phyloP scores from a whole-genome alignment of 2,329 filamentous ascomycete genomes.

The Diaporthe vaccinii region DNA sequence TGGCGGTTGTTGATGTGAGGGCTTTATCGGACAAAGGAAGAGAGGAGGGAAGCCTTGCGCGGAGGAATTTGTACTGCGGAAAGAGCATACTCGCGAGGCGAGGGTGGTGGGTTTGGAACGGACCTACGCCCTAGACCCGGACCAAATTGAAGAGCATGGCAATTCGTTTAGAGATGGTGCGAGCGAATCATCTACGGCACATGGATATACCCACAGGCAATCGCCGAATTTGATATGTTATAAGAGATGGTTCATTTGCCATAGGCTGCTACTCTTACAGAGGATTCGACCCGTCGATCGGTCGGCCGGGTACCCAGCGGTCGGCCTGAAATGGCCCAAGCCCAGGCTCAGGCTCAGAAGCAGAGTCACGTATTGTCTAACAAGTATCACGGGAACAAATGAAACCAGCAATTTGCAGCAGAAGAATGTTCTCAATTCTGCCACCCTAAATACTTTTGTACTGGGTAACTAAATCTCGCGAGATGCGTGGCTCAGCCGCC shows the following conservation, averaged over 20 bases:
- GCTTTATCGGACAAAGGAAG: neutral
- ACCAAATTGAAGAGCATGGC: neutral
- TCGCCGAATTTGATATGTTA: constrained; percentile 17
- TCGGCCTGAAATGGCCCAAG: neutral
- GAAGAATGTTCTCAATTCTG: constrained; percentile 18
- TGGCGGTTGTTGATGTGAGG: constrained; percentile 77
- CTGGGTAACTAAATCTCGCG: constrained; percentile 24
- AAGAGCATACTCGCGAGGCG: neutral
- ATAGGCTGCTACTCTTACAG: no score
- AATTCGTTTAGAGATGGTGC: neutral
- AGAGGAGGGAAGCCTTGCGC: neutral
- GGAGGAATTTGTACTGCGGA: neutral
- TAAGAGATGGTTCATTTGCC: neutral
- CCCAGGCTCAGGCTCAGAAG: neutral
- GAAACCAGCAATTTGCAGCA: neutral
- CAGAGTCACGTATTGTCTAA: neutral
- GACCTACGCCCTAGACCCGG: neutral
- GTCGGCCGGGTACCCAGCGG: no score
- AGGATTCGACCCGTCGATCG: neutral
- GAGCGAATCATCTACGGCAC: constrained; percentile 6
- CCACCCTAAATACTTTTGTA: constrained; percentile 9
- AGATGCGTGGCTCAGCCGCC: neutral
- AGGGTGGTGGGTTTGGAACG: neutral
- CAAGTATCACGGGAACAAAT: neutral
- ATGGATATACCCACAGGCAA: constrained; percentile 30